Percentiles rank a stretch among this genome's conserved stretches.
phyloP scores from a whole-genome alignment of 73 alveolate species.

The Paraurostyla sp. region DNA sequence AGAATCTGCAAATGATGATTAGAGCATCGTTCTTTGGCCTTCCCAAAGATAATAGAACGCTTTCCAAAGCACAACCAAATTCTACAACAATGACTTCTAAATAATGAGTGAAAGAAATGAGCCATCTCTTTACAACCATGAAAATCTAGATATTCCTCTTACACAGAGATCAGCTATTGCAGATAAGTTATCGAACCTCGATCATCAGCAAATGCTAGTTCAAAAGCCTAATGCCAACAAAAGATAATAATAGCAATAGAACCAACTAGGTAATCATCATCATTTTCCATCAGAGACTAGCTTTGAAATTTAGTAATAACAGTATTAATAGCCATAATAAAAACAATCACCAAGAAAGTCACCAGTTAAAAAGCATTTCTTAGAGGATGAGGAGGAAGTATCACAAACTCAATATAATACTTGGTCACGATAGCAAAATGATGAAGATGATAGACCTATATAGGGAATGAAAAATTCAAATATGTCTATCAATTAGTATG shows the following conservation, averaged over 20 bases:
- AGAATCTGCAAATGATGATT: constrained; percentile 33
- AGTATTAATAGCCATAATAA: not conserved
- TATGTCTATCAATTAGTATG: no score
- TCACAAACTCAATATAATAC: no score
- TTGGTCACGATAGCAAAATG: no score
- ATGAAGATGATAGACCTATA: no score
- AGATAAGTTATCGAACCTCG: not conserved
- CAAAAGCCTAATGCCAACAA: not conserved
- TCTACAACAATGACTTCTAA: not conserved
- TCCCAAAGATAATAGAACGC: constrained; percentile 20
- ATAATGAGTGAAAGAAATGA: constrained; percentile 17
- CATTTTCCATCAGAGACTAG: no score
- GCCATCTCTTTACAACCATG: no score
- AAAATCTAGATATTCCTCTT: constrained; percentile 3
- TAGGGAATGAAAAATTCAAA: no score
- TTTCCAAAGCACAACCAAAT: not conserved
- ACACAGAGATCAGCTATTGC: constrained; percentile 21
- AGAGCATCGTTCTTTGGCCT: constrained; percentile 38
- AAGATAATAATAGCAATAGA: not conserved
- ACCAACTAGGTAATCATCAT: no score
- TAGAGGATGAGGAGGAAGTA: not conserved
- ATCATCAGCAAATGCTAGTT: constrained; percentile 5
- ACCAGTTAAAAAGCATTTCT: not conserved
- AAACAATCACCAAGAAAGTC: not conserved
- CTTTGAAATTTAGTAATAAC: not conserved